Base-by-base conservation (phyloP, 139 green algal species). In the Picochlorum sp. region DNA sequence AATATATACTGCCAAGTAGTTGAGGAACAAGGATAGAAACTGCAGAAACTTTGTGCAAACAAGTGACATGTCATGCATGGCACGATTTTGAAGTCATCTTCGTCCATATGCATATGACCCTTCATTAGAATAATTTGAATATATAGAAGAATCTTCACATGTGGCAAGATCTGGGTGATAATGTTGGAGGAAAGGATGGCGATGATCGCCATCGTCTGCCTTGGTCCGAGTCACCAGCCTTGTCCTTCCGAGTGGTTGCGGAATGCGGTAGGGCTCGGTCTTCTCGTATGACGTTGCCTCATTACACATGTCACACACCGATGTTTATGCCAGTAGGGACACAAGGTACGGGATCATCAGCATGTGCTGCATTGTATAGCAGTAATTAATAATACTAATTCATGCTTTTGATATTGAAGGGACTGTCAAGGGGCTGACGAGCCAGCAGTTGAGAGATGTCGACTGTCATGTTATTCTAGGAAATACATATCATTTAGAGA, bases 271-370 rank as follows among this genome's bases (percentile, higher is more conserved):
- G 84, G 2, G 92, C 92, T 1, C 71, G 92, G 4, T 78, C 78
- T 8, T 58, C 81, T 1, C 66, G 55, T 15, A 86, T 98, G 83
- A 89, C 73, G 24, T 81, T 98, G 44, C 89, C 89, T 0, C 92
- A 96, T 58, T 86, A 77, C 67, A 81, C 67, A 8, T 90, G 80
- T 31, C 72, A 90, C 54, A 97, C 90, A 13, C 92, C 92, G 14
- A 97, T 98, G 91, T 98, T 98, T 79, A 98, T 98, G 92, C 92
- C 92, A 3, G 92, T 98, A 2, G 92, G 92, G 41, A 98, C 92
- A 7, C 88, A 97, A 79, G 92, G 90, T 89, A 20, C 2, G 26
- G 26, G 15, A 6, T 7, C 16, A 20, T 20, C 8, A n/a, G n/a
- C n/a, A 9, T 21, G 45, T 2, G 66, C 2, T 44, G 18, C 45